Evolutionary conservation across 2,329 filamentous ascomycete genomes (phyloP).

Genomic region (Lasiodiplodia gonubiensis): DNA sequence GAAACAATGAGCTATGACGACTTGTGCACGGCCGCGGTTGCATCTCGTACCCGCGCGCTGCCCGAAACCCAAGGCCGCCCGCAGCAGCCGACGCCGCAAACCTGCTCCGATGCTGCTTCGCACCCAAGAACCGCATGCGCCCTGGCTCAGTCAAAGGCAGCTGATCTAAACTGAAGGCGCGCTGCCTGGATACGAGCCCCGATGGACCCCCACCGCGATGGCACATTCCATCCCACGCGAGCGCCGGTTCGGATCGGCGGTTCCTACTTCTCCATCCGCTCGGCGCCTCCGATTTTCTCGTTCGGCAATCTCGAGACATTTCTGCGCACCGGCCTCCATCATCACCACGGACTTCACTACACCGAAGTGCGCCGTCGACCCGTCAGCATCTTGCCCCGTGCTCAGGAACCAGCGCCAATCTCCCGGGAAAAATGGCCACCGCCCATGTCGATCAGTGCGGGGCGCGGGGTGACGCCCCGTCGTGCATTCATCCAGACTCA

Average conservation of each 20-base stretch:
- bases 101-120: neutral
- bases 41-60: neutral
- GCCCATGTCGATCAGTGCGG: slow-evolving; percentile 28
- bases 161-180: neutral
- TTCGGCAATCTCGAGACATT: neutral
- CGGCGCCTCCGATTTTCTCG: neutral
- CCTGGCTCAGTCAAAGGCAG: too few relatives aligned
- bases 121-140: slow-evolving; percentile 5
- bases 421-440: slow-evolving; percentile 20
- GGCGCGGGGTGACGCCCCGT: slow-evolving; percentile 17
- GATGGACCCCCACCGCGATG: slow-evolving; percentile 13
- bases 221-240: slow-evolving; percentile 7
- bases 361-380: neutral
- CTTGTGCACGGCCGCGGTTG: slow-evolving; percentile 17
- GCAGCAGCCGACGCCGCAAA: neutral
- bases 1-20: slow-evolving; percentile 23
- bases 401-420: slow-evolving; percentile 24
- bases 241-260: slow-evolving; percentile 7
- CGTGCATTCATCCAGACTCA: slow-evolving; percentile 24
- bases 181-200: neutral
- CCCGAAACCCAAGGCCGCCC: slow-evolving; percentile 1
- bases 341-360: neutral
- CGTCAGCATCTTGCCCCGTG: slow-evolving; percentile 14
- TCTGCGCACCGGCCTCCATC: neutral
- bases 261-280: slow-evolving; percentile 8